Base-by-base conservation (phyloP, 2,329 filamentous ascomycete species). In the Leptographium wingfieldii region DNA sequence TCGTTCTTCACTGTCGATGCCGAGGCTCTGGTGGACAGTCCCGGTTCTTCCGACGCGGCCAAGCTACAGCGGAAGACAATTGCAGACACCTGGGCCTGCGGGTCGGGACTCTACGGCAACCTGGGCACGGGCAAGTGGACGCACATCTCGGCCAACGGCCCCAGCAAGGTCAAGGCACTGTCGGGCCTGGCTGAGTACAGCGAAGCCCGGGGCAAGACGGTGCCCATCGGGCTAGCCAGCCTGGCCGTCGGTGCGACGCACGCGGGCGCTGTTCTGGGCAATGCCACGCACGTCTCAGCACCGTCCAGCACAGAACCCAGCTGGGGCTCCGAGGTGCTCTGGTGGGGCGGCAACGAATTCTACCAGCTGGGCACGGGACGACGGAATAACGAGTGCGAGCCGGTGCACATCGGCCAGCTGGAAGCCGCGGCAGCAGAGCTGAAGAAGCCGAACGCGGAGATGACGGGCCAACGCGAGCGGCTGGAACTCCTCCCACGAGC, bases 261-360 rank as follows among this genome's bases (percentile, higher is more conserved):
- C 72, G 86, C 84, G 38, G 83, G 89, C 0, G 92, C 90, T 1
- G 80, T 94, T 11, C 85, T 97, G 83, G 81, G 85, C 68, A 96
- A 96, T 69, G 81, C 87, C 35, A 88, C 88, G 1, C 78, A 84
- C 58, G 78, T 91, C 6, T 74, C 77, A 19, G 79, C 85, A 1
- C 74, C 78, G 2, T 70, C 67, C 62, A 73, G 69, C 59, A 76
- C 88, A 65, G 87, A 91, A 67, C 90, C 85, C 1, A 92, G 94
- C 69, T 96, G 86, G 83, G 94, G 94, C 56, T 84, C 87, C 5
- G 94, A 97, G 70, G 85, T 92, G 35, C 71, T 97, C 1, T 95
- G 90, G 77, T 99, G 92, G 90, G 94, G 94, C 63, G 90, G 90
- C 58, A 99, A 97, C 68, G 92, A 97, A 74, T 83, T 86, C 70